Evolutionary conservation across 148 eudicot species (phyloP).

Genomic region (Camellia sinensis): DNA sequence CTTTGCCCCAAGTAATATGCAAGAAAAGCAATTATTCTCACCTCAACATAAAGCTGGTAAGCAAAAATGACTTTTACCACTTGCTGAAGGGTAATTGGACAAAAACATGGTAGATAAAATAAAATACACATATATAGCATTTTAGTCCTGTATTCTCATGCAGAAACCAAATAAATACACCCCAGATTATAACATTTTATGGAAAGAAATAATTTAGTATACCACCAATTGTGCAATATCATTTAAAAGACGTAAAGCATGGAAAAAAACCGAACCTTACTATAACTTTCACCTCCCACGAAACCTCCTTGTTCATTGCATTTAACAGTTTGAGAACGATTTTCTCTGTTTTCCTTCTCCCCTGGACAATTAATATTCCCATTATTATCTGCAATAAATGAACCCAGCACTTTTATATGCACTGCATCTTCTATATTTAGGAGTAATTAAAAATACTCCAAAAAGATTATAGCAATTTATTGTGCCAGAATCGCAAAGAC

Average conservation of each 20-base stretch:
- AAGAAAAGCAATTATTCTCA: slow-evolving; percentile 7
- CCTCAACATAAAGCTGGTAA: background rate
- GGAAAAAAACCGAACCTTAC: slow-evolving; percentile 26
- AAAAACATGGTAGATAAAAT: background rate
- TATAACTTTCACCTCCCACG: slow-evolving; percentile 21
- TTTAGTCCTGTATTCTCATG: background rate
- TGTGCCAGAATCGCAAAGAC: slow-evolving; percentile 3
- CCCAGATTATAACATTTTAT: background rate
- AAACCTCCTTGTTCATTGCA: slow-evolving; percentile 18
- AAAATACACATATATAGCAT: slow-evolving; percentile 3
- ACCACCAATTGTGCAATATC: background rate
- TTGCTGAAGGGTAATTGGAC: background rate
- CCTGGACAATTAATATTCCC: slow-evolving; percentile 2
- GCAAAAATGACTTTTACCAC: background rate
- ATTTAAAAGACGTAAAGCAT: background rate
- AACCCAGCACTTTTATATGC: background rate
- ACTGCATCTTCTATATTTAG: background rate
- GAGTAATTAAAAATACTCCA: background rate
- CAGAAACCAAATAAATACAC: slow-evolving; percentile 6
- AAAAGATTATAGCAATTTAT: background rate
- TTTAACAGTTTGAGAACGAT: slow-evolving; percentile 16
- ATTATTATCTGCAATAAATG: slow-evolving; percentile 31
- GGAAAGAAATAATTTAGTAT: background rate
- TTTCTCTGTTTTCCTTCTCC: slow-evolving; percentile 18
- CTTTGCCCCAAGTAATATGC: background rate